Conservation (phyloP, 495 filamentous ascomycete species). For the Penicillium canariense region DNA sequence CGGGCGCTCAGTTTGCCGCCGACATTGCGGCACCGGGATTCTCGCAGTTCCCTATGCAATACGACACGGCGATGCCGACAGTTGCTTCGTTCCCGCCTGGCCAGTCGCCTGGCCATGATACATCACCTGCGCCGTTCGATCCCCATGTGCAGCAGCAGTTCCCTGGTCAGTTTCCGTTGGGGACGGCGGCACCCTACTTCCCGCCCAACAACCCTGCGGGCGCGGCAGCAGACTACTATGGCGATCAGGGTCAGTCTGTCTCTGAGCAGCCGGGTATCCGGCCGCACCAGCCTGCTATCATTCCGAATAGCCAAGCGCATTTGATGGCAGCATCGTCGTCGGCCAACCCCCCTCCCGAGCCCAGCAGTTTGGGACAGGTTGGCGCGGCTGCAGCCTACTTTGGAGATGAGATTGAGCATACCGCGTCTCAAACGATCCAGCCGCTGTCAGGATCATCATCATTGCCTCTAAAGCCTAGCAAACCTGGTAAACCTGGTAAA, state of each 20-base stretch:
- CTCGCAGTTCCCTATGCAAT: conserved; percentile 46
- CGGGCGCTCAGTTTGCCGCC: conserved; percentile 29
- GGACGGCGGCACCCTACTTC: conserved; percentile 46
- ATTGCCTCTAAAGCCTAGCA: conserved; percentile 28
- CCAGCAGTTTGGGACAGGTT: conserved; percentile 47
- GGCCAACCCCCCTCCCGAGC: conserved; percentile 50
- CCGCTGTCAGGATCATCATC: conserved; percentile 19
- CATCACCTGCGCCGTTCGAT: conserved; percentile 34
- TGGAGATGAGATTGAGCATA: conserved; percentile 19
- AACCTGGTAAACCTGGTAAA: conserved; percentile 20
- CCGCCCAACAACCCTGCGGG: conserved; percentile 52
- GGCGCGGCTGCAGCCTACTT: conserved; percentile 55
- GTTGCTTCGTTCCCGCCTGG: conserved; percentile 17
- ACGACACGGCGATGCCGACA: conserved; percentile 24
- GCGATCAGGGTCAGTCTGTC: conserved; percentile 63
- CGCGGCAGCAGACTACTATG: conserved; percentile 65
- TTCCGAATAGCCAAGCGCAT: conserved; percentile 50
- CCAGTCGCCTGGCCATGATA: conserved; percentile 18
- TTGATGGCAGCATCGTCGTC: conserved; percentile 48
- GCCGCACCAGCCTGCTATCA: conserved; percentile 50
- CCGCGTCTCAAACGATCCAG: conserved; percentile 13
- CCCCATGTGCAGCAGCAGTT: conserved; percentile 58
- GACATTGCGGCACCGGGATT: conserved; percentile 43
- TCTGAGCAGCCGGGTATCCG: conserved; percentile 59
- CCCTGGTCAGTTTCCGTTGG: conserved; percentile 53